Evolutionary conservation across 1,284 basidiomycete species (phyloP).

Genomic region (Athelia sp.): DNA sequence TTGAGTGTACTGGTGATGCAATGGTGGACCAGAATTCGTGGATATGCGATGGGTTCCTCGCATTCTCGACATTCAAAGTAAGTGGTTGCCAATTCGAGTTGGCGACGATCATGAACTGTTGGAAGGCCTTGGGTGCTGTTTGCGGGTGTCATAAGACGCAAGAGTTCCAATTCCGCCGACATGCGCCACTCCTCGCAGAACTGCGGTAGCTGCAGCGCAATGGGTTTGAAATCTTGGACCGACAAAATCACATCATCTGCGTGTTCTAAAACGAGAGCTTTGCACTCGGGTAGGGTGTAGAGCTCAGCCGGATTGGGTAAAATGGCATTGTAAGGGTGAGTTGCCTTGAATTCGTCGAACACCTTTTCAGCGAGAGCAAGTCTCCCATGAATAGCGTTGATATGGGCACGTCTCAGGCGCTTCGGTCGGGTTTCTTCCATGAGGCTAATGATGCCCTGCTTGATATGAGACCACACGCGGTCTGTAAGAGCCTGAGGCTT

Average conservation of each 20-base stretch:
- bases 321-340: background rate
- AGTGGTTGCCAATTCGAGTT: background rate
- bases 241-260: background rate
- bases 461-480: background rate
- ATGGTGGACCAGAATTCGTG: background rate
- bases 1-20: background rate
- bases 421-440: background rate
- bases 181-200: background rate
- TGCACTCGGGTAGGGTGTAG: background rate
- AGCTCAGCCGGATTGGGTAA: background rate
- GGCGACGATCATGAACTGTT: background rate
- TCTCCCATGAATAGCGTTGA: too few relatives aligned
- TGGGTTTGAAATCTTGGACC: background rate
- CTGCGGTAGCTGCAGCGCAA: background rate
- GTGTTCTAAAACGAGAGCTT: background rate
- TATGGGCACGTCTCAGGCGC: background rate
- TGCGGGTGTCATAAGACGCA: background rate
- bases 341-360: background rate
- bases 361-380: background rate
- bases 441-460: background rate
- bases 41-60: background rate
- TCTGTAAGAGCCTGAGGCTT: slow-evolving; percentile 4
- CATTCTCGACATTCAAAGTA: background rate
- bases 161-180: background rate
- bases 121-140: background rate